A percentile compares a stretch with the other conserved stretches of the same genome.
Conservation (phyloP, 495 filamentous ascomycete genomes). For the Penicillium cataractarum region DNA sequence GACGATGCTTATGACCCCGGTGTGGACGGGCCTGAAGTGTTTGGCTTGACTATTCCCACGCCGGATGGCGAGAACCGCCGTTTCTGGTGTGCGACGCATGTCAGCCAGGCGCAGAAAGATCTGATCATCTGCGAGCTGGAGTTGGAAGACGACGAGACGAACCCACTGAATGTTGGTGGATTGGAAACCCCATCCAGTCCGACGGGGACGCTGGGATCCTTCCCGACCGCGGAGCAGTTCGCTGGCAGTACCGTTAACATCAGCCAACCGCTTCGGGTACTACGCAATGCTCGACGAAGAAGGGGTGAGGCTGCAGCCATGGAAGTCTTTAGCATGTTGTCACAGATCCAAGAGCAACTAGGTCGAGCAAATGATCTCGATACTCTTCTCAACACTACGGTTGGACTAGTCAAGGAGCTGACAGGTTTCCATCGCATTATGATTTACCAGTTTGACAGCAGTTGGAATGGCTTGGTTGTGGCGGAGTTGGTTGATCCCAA, state of each 20-base stretch:
- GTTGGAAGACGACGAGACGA: slow-evolving; percentile 74
- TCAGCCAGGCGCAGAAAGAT: slow-evolving; percentile 64
- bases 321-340: slow-evolving; percentile 90
- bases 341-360: slow-evolving; percentile 64
- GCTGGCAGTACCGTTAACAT: slow-evolving; percentile 66
- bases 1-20: slow-evolving; percentile 71
- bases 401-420: slow-evolving; percentile 64
- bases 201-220: slow-evolving; percentile 71
- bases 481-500: slow-evolving; percentile 82
- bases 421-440: slow-evolving; percentile 93
- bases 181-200: slow-evolving; percentile 62
- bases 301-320: slow-evolving; percentile 87
- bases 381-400: slow-evolving; percentile 55
- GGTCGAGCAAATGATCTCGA: slow-evolving; percentile 45
- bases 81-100: slow-evolving; percentile 89
- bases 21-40: slow-evolving; percentile 83
- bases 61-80: slow-evolving; percentile 59
- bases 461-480: slow-evolving; percentile 84
- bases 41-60: slow-evolving; percentile 68
- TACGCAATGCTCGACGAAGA: slow-evolving; percentile 75
- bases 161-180: slow-evolving; percentile 66
- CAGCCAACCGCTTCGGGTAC: slow-evolving; percentile 77
- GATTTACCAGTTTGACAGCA: slow-evolving; percentile 89
- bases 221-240: slow-evolving; percentile 73
- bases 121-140: slow-evolving; percentile 92